Conservation (phyloP, 352 stramenopile species). For the Phytopythium delawarense region DNA sequence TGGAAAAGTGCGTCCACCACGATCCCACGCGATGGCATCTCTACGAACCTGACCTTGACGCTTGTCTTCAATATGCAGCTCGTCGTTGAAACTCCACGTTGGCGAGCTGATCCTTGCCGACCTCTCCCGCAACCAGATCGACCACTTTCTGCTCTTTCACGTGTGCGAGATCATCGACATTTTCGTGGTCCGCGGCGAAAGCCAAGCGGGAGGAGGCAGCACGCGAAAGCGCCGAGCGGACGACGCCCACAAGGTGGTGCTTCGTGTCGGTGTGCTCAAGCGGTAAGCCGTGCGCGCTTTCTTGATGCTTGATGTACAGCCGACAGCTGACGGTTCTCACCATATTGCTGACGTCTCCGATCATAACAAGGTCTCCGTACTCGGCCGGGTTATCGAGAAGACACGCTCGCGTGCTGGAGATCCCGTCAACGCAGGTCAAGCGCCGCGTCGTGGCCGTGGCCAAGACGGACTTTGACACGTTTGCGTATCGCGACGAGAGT, state of each 20-base stretch:
- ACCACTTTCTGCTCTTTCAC: conserved; percentile 74
- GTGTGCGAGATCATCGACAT: conserved; percentile 83
- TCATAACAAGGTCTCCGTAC: conserved; percentile 36
- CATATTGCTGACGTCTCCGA: neutral
- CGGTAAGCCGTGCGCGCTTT: conserved; percentile 22
- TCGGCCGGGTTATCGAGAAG: conserved; percentile 38
- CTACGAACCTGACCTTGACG: neutral
- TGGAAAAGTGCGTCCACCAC: conserved; percentile 36
- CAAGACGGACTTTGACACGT: conserved; percentile 47
- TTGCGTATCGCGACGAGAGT: conserved; percentile 71
- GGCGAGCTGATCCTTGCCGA: conserved; percentile 78
- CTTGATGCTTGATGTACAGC: neutral
- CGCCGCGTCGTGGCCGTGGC: conserved; percentile 64
- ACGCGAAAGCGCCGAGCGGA: conserved; percentile 22
- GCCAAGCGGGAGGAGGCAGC: conserved; percentile 13
- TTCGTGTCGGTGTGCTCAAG: conserved; percentile 62
- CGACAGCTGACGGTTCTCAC: no score
- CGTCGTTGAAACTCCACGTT: conserved; percentile 51
- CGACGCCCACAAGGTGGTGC: conserved; percentile 29
- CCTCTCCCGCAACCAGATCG: conserved; percentile 43
- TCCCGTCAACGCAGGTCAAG: conserved; percentile 62
- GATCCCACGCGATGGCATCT: neutral
- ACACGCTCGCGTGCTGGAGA: conserved; percentile 39
- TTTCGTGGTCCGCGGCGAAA: conserved; percentile 15
- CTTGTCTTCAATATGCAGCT: conserved; percentile 11